Evolutionary conservation across 2,329 filamentous ascomycete species (phyloP).

Genomic region (Purpureocillium lavendulum): DNA sequence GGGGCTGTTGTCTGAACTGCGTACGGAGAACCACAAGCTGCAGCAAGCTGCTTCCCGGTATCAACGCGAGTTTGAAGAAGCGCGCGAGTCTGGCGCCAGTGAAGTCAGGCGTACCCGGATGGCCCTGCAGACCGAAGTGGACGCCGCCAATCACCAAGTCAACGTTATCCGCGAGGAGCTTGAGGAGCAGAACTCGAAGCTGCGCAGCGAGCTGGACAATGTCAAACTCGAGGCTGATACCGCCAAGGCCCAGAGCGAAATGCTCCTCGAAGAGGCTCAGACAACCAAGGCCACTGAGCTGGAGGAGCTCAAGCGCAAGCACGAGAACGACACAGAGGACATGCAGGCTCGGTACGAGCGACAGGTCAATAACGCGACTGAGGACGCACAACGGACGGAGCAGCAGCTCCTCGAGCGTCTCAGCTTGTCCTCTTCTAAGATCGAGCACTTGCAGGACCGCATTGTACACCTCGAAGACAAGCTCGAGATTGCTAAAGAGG

Average conservation of each 20-base stretch:
- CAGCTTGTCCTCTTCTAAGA: conserved; percentile 73
- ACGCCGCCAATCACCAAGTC: conserved; percentile 76
- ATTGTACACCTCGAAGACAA: conserved; percentile 81
- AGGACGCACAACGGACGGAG: conserved; percentile 77
- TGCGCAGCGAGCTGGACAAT: conserved; percentile 69
- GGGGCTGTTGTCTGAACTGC: conserved; percentile 43
- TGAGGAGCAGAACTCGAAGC: conserved; percentile 66
- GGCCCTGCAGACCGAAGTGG: conserved; percentile 72
- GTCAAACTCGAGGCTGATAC: conserved; percentile 74
- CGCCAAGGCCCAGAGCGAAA: conserved; percentile 70
- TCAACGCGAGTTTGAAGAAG: conserved; percentile 78
- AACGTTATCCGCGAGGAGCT: conserved; percentile 75
- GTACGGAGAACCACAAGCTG: conserved; percentile 62
- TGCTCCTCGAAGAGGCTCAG: conserved; percentile 74
- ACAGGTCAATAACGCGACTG: conserved; percentile 61
- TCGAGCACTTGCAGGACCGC: conserved; percentile 78
- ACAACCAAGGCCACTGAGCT: conserved; percentile 54
- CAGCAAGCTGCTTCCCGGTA: conserved; percentile 60
- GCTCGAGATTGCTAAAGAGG: conserved; percentile 80
- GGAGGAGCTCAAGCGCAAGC: conserved; percentile 44
- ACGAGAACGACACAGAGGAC: conserved; percentile 65
- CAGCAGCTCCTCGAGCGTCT: conserved; percentile 74
- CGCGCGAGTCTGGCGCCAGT: conserved; percentile 66
- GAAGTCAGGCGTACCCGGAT: conserved; percentile 77
- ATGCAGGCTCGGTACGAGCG: conserved; percentile 67